Base-by-base conservation (phyloP, 2,329 filamentous ascomycete species). In the Helicocarpus griseus region DNA sequence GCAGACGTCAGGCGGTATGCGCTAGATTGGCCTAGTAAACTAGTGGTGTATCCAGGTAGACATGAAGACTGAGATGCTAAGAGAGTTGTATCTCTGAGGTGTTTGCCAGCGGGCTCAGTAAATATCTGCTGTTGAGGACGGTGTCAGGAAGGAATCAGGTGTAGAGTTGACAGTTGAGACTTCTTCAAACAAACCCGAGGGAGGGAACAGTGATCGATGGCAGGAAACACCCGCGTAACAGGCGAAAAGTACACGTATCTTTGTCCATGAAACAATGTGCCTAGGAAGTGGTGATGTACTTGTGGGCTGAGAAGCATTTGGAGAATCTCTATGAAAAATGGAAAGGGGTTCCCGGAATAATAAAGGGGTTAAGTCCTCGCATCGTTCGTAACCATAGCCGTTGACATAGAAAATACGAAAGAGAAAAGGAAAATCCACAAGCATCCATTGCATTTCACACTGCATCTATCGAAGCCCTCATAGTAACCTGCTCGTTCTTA, bases 401-500 rank as follows among this genome's bases (percentile, higher is more conserved):
- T 8, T 3, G 3, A 28, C 5, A n/a, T 17, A 7, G 36, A 38
- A 39, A 36, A 31, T 14, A 31, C 24, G 14, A 48, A 53, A 28
- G 5, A 21, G 13, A 48, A 39, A 28, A 31, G 53, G 24, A 31
- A 26, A 29, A 35, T 14, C 19, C 13, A 50, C 22, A 22, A 50
- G 43, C 33, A 40, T 53, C 22, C 5, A 26, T 28, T 44, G 28
- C 21, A 39, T 22, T 33, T 68, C 74, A 87, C 11, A 90, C 79
- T 19, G 85, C 84, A 68, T 90, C 86, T 76, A 90, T 88, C 57
- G 78, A 82, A 24, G 86, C 86, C 61, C 86, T 75, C 26, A 82
- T 89, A 17, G 78, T 89, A 55, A 98, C 76, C 68, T 95, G 89
- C 73, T 98, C 93, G 64, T 97, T 96, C 76, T 95, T 96, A 68